Evolutionary conservation across 2,329 filamentous ascomycete species (phyloP).

Genomic region (Tolypocladium album): DNA sequence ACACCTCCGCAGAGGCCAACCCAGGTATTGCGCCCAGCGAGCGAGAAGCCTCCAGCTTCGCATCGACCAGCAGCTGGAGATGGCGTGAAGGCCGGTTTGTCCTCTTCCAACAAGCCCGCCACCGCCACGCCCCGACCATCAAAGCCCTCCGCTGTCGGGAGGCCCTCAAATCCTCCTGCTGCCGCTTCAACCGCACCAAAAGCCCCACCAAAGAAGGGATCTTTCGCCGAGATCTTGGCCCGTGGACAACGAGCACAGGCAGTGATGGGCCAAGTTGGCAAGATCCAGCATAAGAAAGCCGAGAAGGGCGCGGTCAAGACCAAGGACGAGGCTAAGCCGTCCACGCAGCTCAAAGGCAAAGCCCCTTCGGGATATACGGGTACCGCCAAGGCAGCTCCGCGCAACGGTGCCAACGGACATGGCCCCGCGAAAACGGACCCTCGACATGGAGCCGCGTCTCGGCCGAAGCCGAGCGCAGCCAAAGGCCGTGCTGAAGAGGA

Average conservation of each 20-base stretch:
- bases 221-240: constrained; percentile 64
- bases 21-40: constrained; percentile 1
- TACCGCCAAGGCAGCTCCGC: constrained; percentile 17
- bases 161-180: constrained; percentile 13
- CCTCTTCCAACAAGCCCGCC: constrained; percentile 11
- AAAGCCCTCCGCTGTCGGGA: constrained; percentile 9
- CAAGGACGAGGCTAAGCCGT: constrained; percentile 30
- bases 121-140: constrained; percentile 12
- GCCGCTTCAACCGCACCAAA: constrained; percentile 30
- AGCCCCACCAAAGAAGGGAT: constrained; percentile 56
- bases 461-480: constrained; percentile 1
- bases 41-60: not conserved
- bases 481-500: constrained; percentile 19
- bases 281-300: constrained; percentile 64
- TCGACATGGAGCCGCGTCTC: constrained; percentile 1
- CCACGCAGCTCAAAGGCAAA: constrained; percentile 17
- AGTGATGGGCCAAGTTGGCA: constrained; percentile 51
- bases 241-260: constrained; percentile 57
- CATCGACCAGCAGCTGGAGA: constrained; percentile 2
- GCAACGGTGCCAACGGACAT: constrained; percentile 12
- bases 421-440: constrained; percentile 1
- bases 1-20: constrained; percentile 4
- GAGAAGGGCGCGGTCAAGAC: constrained; percentile 50
- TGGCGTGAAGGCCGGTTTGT: constrained; percentile 6
- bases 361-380: constrained; percentile 16